phyloP scores from a whole-genome alignment of 2,329 filamentous ascomycete species.

The Talaromyces atroroseus region DNA sequence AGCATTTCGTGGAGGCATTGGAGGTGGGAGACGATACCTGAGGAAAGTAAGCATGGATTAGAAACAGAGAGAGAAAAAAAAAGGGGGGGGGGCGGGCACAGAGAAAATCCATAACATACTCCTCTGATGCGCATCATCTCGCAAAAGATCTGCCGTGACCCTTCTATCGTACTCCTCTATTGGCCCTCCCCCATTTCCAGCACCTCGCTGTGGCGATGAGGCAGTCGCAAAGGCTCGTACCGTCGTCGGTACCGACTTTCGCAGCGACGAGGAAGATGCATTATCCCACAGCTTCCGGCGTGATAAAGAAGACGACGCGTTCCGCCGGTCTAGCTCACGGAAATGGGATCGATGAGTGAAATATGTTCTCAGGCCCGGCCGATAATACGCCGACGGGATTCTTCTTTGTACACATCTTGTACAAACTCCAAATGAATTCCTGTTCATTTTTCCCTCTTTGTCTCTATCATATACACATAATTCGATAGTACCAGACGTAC shows the following conservation, averaged over 20 bases:
- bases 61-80: too few species aligned
- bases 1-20: constrained; percentile 86
- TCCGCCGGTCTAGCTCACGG: background rate
- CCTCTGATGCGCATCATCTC: constrained; percentile 88
- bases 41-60: background rate
- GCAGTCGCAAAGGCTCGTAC: constrained; percentile 8
- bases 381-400: background rate
- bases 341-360: background rate
- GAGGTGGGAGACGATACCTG: constrained; percentile 80
- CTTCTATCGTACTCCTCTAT: constrained; percentile 82
- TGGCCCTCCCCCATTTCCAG: constrained; percentile 53
- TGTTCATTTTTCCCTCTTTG: background rate
- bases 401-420: constrained; percentile 1
- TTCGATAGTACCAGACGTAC: background rate
- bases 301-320: background rate
- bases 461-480: background rate
- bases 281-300: background rate
- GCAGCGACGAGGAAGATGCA: background rate
- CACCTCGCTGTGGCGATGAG: background rate
- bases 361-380: background rate
- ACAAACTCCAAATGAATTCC: background rate
- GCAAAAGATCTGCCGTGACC: constrained; percentile 65
- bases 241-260: background rate
- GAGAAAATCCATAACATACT: constrained; percentile 45
- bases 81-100: too few species aligned